Evolutionary conservation across 345 rosid species (phyloP).

Genomic region (Citropsis articulata): DNA sequence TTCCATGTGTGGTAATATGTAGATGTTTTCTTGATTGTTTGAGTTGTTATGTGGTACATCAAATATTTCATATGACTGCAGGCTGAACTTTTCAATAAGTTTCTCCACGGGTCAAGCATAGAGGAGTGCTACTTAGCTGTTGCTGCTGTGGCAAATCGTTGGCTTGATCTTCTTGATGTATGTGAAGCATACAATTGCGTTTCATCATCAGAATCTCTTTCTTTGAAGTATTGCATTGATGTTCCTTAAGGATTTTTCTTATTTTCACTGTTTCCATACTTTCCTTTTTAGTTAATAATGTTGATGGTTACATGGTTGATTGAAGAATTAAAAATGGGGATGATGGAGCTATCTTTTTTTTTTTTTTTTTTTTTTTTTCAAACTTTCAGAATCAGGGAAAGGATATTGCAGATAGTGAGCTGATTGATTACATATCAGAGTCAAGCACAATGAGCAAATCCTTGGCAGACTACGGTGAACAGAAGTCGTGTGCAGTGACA

Average conservation of each 20-base stretch:
- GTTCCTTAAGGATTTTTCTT: not conserved
- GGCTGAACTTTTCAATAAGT: conserved; percentile 97
- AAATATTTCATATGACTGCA: conserved; percentile 28
- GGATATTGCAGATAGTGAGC: conserved; percentile 88
- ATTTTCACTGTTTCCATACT: not conserved
- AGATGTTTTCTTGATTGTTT: not conserved
- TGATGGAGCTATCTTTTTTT: conserved; percentile 14
- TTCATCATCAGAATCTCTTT: not conserved
- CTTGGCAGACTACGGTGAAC: conserved; percentile 87
- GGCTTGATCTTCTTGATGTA: conserved; percentile 99
- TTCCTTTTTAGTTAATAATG: not conserved
- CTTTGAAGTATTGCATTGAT: not conserved
- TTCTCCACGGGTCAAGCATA: conserved; percentile 81
- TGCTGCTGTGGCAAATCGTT: conserved; percentile 90
- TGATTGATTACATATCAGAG: conserved; percentile 94
- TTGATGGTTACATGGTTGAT: conserved; percentile 8
- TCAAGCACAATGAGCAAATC: conserved; percentile 99
- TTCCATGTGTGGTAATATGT: not conserved
- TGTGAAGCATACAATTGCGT: conserved; percentile 16
- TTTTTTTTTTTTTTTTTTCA: conserved; percentile 19
- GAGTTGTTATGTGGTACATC: not conserved
- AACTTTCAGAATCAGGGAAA: conserved; percentile 75
- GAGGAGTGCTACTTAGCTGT: conserved; percentile 93
- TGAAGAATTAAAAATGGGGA: not conserved
- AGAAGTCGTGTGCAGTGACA: conserved; percentile 97